A percentile compares a stretch with the other conserved stretches of the same genome.
phyloP scores from a whole-genome alignment of 2,329 filamentous ascomycete genomes.

The Diplocarpon mali region DNA sequence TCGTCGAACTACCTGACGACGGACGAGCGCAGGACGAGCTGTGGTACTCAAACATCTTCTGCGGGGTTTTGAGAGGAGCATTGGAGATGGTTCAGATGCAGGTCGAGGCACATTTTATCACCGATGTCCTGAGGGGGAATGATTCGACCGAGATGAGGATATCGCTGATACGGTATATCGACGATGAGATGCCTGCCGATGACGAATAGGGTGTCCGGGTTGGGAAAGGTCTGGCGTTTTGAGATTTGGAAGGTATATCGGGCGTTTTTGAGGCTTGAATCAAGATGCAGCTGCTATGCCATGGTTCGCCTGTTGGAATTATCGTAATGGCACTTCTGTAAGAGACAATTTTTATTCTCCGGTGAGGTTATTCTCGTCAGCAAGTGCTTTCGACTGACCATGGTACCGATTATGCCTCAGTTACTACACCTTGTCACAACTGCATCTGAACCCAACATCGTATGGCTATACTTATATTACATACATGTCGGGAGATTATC shows the following conservation, averaged over 20 bases:
- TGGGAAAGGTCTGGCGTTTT: slow-evolving; percentile 13
- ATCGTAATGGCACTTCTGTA: too few relatives aligned
- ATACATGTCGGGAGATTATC: too few relatives aligned
- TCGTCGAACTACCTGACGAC: slow-evolving; percentile 94
- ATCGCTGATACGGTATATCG: slow-evolving; percentile 83
- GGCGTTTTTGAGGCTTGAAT: background rate
- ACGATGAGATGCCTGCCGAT: slow-evolving; percentile 93
- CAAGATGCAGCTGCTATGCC: background rate
- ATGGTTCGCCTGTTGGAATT: too few relatives aligned
- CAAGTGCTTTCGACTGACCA: too few relatives aligned
- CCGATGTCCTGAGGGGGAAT: slow-evolving; percentile 82
- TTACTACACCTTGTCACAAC: too few relatives aligned
- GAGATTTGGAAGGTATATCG: background rate
- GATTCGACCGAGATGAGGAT: slow-evolving; percentile 97
- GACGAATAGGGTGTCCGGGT: slow-evolving; percentile 47
- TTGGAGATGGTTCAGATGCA: slow-evolving; percentile 99
- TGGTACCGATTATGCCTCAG: too few relatives aligned
- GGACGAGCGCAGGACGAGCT: slow-evolving; percentile 90
- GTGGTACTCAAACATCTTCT: slow-evolving; percentile 97
- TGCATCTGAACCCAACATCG: too few relatives aligned
- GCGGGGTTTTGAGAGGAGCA: slow-evolving; percentile 80
- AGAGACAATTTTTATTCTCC: too few relatives aligned
- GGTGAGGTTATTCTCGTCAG: too few relatives aligned
- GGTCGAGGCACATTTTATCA: slow-evolving; percentile 92
- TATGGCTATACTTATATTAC: too few relatives aligned